Base-by-base conservation (phyloP, 768 basidiomycete genomes). In the Neoboletus subvelutipes region DNA sequence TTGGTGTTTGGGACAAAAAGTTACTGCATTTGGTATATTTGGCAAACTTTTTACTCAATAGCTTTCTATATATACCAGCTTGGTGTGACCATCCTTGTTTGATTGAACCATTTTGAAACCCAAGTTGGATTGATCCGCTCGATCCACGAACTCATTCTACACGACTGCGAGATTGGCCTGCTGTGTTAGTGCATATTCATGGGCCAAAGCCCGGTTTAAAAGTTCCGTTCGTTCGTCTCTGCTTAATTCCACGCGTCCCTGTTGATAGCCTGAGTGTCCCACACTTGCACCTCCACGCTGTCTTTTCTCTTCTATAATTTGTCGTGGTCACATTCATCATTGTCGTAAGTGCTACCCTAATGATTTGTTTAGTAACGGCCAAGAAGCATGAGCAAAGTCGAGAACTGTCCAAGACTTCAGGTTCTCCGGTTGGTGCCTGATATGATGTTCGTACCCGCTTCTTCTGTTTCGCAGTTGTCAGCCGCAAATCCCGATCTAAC, bases 61-160 rank as follows among this genome's bases (percentile, higher is more conserved):
- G 15, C n/a, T 2, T 9, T 18, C n/a, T 40, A 7, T 28, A 3
- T 28, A 28, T 28, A 83, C 79, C 3, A 75, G 81, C 49, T 77
- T 79, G 26, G 71, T n/a, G n/a, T n/a, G n/a, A n/a, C n/a, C n/a
- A n/a, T 75, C 47, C 84, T 85, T 67, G 72, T 86, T 43, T 87
- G 67, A 61, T 47, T 61, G 52, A 51, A 58, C 43, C n/a, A n/a
- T n/a, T n/a, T n/a, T n/a, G 6, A 50, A 50, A 5, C 43, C 0
- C 26, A 62, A 11, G 12, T 36, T 52, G 31, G 31, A 42, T 43
- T 42, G 45, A 10, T 34, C 20, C 22, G 48, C 10, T 50, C 20
- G 26, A 29, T 45, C 3, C 20, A 37, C 3, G n/a, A 11, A 50
- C 29, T 36, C 24, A 28, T 41, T 28, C 28, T 39, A 26, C 13